These are phyloP conservation scores for Amoebophrya sp. DNA, from an alignment of 169 alveolate species.

Conservation along the genomic window DNA sequence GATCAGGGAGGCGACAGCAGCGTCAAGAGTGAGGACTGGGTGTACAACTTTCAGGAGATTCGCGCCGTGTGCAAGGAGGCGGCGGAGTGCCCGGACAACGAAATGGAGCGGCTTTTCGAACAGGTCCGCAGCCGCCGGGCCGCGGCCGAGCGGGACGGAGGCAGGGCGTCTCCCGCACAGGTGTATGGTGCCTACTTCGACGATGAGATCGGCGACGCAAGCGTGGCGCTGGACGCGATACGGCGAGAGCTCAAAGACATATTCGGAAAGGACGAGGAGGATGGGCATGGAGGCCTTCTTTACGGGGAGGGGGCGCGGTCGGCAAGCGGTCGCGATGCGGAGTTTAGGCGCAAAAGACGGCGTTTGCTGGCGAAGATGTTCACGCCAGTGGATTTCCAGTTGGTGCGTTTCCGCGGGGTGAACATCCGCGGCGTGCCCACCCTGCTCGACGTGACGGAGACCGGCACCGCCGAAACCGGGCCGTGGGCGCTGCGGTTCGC, in stretches of 20 bases:
- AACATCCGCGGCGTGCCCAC: not conserved
- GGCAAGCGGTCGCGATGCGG: too few species aligned
- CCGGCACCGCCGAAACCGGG: not conserved
- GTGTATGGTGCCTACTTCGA: not conserved
- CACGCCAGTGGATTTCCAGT: not conserved
- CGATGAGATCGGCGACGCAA: not conserved
- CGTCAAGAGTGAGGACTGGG: too few species aligned
- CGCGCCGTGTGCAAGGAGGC: not conserved
- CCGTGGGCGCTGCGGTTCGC: not conserved
- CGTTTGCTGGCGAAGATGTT: not conserved
- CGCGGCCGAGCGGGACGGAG: not conserved
- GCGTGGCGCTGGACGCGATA: not conserved
- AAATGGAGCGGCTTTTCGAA: not conserved
- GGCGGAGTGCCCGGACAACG: not conserved
- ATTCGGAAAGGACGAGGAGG: not conserved
- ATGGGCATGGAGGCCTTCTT: not conserved
- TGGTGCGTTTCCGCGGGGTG: not conserved
- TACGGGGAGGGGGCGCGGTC: too few species aligned
- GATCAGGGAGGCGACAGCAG: too few species aligned
- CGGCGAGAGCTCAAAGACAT: not conserved
- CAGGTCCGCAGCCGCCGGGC: not conserved
- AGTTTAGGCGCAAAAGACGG: too few species aligned
- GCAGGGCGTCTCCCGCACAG: too few species aligned
- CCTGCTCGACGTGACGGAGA: not conserved
- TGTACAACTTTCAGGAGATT: not conserved